phyloP scores from a whole-genome alignment of 768 basidiomycete genomes.

The Thelephora aurantiotincta region DNA sequence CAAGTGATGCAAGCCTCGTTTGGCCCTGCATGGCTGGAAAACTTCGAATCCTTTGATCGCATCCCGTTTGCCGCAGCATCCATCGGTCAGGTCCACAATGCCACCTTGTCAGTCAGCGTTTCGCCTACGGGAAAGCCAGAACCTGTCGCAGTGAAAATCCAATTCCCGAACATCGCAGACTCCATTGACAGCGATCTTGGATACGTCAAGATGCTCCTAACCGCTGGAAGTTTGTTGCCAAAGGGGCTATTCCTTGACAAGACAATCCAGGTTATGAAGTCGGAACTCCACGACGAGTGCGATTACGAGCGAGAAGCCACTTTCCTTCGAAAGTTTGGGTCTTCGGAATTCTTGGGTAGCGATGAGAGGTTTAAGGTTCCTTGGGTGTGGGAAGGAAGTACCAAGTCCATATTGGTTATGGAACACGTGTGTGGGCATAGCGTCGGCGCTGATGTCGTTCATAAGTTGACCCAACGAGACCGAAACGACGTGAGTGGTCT shows the following conservation, averaged over 20 bases:
- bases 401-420: constrained; percentile 79
- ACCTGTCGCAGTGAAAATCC: constrained; percentile 74
- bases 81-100: constrained; percentile 90
- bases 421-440: constrained; percentile 71
- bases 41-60: constrained; percentile 66
- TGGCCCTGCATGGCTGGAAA: constrained; percentile 56
- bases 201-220: constrained; percentile 73
- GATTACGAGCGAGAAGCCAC: constrained; percentile 76
- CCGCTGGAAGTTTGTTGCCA: constrained; percentile 70
- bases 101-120: constrained; percentile 36
- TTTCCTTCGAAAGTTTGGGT: constrained; percentile 48
- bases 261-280: constrained; percentile 79
- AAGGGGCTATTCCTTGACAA: constrained; percentile 83
- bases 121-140: constrained; percentile 43
- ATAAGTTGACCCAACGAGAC: constrained; percentile 43
- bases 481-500: constrained; percentile 51
- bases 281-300: constrained; percentile 87
- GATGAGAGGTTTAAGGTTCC: constrained; percentile 72
- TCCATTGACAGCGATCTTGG: constrained; percentile 82
- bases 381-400: constrained; percentile 74
- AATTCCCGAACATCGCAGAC: constrained; percentile 83
- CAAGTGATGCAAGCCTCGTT: constrained; percentile 66
- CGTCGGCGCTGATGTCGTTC: constrained; percentile 51
- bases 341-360: constrained; percentile 30
- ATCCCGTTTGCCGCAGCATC: constrained; percentile 92